Base-by-base conservation (phyloP, 148 eudicot species). In the Camellia sinensis region DNA sequence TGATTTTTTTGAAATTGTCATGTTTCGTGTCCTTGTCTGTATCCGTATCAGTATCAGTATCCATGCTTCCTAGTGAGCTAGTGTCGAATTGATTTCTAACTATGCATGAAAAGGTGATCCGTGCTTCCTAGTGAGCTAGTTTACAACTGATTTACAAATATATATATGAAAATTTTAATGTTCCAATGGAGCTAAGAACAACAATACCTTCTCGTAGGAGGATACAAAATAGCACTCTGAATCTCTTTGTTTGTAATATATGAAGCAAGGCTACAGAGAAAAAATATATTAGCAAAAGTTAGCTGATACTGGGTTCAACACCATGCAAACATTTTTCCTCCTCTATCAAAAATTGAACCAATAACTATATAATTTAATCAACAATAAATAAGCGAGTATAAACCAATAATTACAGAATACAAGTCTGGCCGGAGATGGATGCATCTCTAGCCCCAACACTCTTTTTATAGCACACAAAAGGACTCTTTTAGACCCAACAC, bases 191-290 rank as follows among this genome's bases (percentile, higher is more conserved):
- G 79, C 41, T 57, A 22, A 54, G 67, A 74, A 41, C 12, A 29
- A 29, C 37, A 73, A 80, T 80, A 96, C 99, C 97, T 88, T 56
- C 80, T 85, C 65, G 94, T 84, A 69, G 97, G 87, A 44, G 99
- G 99, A 83, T 91, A 96, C 79, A 96, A 82, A 69, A 93, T 73
- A 53, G 98, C 99, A 81, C 78, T 84, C 71, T 89, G 86, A 80
- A 92, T 92, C 79, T 96, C 98, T 73, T 96, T 94, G 9, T 96
- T 94, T n/a, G 92, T 91, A 78, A 96, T 96, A 83, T 94, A 92
- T 45, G 97, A 91, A 80, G 98, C 99, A 82, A 96, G 98, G 86
- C 99, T 96, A 95, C 84, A 40, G 50, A 74, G 19, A 79, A 54
- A 41, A 70, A 59, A 37, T 19, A 78, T 13, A 67, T 67, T 48